A percentile compares a stretch with the other conserved stretches of the same genome.
Conservation (phyloP, 2,329 filamentous ascomycete genomes). For the Ciborinia camelliae region DNA sequence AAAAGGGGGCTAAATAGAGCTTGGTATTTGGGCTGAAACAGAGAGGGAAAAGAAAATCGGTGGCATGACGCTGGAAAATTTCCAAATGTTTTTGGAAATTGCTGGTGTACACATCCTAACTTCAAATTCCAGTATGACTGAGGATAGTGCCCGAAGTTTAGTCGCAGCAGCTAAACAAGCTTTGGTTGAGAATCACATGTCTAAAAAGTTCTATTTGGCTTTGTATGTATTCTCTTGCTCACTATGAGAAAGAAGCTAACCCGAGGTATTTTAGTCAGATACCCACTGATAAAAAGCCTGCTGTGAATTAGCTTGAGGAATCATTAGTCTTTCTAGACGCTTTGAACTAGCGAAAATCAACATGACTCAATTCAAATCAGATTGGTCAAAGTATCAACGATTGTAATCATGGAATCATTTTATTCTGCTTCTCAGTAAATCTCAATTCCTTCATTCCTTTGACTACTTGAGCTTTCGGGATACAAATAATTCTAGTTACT, state of each 20-base stretch:
- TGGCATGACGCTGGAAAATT: neutral
- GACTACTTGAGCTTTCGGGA: neutral
- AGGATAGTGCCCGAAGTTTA: neutral
- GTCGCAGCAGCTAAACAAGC: neutral
- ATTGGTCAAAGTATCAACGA: neutral
- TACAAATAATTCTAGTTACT: too few relatives aligned
- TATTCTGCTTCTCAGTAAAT: neutral
- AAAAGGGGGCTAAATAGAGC: neutral
- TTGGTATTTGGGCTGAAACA: neutral
- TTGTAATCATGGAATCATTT: too few relatives aligned
- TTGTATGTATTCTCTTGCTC: neutral
- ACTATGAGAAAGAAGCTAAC: neutral
- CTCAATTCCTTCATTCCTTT: neutral
- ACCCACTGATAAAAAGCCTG: neutral
- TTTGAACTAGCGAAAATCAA: neutral
- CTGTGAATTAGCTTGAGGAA: neutral
- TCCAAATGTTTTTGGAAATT: neutral
- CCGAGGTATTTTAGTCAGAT: neutral
- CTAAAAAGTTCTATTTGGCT: neutral
- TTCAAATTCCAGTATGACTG: neutral
- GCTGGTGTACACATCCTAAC: neutral
- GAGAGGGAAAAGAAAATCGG: neutral
- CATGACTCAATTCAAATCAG: neutral
- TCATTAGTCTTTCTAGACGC: neutral
- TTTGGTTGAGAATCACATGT: neutral